Percentiles rank a stretch among this genome's conserved stretches.
Evolutionary conservation across 257 asterid species (phyloP).

Genomic region (Gynochthodes officinalis): DNA sequence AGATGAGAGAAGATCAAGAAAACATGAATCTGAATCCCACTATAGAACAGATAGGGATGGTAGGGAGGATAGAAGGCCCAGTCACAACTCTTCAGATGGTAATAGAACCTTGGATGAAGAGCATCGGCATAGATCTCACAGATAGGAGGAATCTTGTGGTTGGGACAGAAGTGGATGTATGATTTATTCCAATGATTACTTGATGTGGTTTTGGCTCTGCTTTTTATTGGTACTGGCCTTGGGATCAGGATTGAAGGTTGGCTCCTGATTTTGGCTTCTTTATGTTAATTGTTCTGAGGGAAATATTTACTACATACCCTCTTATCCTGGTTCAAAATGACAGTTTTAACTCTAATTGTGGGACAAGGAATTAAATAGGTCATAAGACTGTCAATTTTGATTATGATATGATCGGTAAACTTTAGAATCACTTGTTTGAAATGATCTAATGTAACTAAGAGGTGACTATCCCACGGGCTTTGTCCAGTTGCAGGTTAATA

Average conservation of each 20-base stretch:
- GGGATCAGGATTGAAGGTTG: neutral
- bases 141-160: slow-evolving; percentile 6
- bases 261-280: neutral
- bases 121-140: slow-evolving; percentile 16
- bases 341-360: neutral
- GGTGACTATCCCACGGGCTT: too few species aligned
- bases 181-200: neutral
- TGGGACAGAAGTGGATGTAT: too few species aligned
- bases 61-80: slow-evolving; percentile 31
- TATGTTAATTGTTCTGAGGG: neutral
- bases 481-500: too few species aligned
- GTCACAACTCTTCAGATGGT: slow-evolving; percentile 8
- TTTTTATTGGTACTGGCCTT: neutral
- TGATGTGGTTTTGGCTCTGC: neutral
- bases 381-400: neutral
- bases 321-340: too few species aligned
- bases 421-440: neutral
- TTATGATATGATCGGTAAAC: neutral
- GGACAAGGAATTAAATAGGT: neutral
- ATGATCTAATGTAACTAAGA: too few species aligned
- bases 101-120: slow-evolving; percentile 16
- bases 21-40: slow-evolving; percentile 35
- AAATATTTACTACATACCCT: too few species aligned
- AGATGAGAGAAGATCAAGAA: slow-evolving; percentile 43
- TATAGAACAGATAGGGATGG: slow-evolving; percentile 38